A percentile compares a stretch with the other conserved stretches of the same genome.
phyloP scores from a whole-genome alignment of 2,329 filamentous ascomycete genomes.

The Penicillium sp. region DNA sequence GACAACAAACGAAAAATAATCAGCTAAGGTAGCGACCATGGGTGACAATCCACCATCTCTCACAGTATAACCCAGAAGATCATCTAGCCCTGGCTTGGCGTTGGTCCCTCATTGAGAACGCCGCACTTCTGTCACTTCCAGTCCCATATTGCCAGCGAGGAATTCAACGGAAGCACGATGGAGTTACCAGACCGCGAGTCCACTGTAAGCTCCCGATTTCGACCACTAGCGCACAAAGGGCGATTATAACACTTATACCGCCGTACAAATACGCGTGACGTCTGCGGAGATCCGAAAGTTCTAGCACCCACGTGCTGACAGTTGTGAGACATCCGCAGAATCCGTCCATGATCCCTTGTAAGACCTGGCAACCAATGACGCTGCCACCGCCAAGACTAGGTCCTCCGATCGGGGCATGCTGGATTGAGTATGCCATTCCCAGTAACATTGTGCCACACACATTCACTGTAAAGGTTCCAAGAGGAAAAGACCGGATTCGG shows the following conservation, averaged over 20 bases:
- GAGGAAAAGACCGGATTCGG: slow-evolving; percentile 64
- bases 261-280: slow-evolving; percentile 65
- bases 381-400: slow-evolving; percentile 39
- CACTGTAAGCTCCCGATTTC: slow-evolving; percentile 76
- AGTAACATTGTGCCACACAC: slow-evolving; percentile 72
- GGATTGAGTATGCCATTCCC: slow-evolving; percentile 75
- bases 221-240: slow-evolving; percentile 55
- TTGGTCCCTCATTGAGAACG: too few species aligned
- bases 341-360: slow-evolving; percentile 63
- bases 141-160: too few species aligned
- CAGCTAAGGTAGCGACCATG: too few species aligned
- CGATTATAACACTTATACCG: not conserved
- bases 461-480: slow-evolving; percentile 81
- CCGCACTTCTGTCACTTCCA: too few species aligned
- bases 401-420: slow-evolving; percentile 51
- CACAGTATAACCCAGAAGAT: too few species aligned
- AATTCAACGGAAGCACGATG: not conserved
- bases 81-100: too few species aligned
- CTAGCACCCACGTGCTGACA: slow-evolving; percentile 63
- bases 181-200: slow-evolving; percentile 57
- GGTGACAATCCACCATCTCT: too few species aligned
- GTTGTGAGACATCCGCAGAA: slow-evolving; percentile 67
- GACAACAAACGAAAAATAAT: too few species aligned
- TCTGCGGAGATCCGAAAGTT: slow-evolving; percentile 53
- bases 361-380: slow-evolving; percentile 61